Evolutionary conservation across 495 filamentous ascomycete genomes (phyloP), one percentile per base, ranked within the genome.

Genomic region (Thermothielavioides terrestris): DNA sequence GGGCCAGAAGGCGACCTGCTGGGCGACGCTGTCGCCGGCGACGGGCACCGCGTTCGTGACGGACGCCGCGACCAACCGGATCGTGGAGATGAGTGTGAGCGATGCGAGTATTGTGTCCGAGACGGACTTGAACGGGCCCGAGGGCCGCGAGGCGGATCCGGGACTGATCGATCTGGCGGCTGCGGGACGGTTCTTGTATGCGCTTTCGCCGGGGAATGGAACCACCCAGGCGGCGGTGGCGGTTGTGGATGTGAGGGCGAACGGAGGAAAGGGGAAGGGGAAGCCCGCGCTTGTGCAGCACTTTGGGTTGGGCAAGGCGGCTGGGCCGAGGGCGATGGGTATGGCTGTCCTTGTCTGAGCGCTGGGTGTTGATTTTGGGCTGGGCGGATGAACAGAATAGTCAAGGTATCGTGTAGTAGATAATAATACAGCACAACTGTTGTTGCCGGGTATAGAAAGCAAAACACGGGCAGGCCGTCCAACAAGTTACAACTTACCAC

Each of bases 141-240:
- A n/a, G n/a, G n/a, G n/a, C n/a, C n/a, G n/a, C n/a, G n/a, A n/a
- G n/a, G n/a, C n/a, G 0, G 77, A 77, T 49, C 58, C 57, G 3
- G 80, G 80, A 0, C 59, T 82, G 49, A 72, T 74, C 50, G 80
- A 84, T 59, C 38, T 80, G n/a, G 49, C 58, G n/a, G 67, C 69
- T 1, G 64, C 61, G 0, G 79, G 79, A 2, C 58, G 60, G 14
- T 76, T 78, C 43, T 46, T 81, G 6, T 83, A 81, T 56, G 75
- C 74, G 0, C 58, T 83, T 6, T 67, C 67, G 14, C 74, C 78
- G 0, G 79, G 77, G 2, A 74, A 79, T 53, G 72, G 67, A 1
- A 72, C 64, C 0, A 64, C 52, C 0, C 45, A 59, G n/a, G 69
- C 74, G 0, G 63, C 68, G 3, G 61, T 82, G 41, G 60, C 61